These are phyloP conservation scores for Nasturtium officinale DNA, from an alignment of 345 rosid species.

Conservation along the genomic window DNA sequence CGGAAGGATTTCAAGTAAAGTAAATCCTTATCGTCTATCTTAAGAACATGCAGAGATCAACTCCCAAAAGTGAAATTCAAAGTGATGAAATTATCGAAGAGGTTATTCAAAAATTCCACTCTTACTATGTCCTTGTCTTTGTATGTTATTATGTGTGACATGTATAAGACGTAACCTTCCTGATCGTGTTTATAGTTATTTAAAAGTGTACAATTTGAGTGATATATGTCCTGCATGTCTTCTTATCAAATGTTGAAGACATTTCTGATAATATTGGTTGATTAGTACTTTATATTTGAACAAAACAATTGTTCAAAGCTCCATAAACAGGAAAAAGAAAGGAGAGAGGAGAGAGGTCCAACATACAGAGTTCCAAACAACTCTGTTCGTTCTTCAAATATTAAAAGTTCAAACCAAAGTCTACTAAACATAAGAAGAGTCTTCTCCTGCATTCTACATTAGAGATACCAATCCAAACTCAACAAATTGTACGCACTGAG, in stretches of 20 bases:
- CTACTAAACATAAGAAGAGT: conserved; percentile 28
- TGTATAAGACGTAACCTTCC: background rate
- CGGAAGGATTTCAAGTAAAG: conserved; percentile 19
- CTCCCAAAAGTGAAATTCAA: conserved; percentile 8
- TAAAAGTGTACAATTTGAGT: background rate
- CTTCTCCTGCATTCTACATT: conserved; percentile 40
- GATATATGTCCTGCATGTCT: background rate
- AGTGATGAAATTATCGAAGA: background rate
- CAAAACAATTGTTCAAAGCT: conserved; percentile 11
- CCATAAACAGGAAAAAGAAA: background rate
- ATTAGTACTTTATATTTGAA: background rate
- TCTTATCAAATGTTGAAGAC: background rate
- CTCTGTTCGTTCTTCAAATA: conserved; percentile 23
- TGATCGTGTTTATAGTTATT: background rate
- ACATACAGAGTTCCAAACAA: conserved; percentile 21
- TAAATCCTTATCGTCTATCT: conserved; percentile 24
- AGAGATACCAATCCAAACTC: conserved; percentile 35
- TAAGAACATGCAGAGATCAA: conserved; percentile 14
- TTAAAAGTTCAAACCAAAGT: conserved; percentile 23
- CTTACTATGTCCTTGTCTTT: background rate
- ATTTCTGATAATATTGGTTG: background rate
- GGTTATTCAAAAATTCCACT: conserved; percentile 6
- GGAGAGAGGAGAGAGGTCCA: conserved; percentile 16
- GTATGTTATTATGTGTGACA: conserved; percentile 7
- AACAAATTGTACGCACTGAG: conserved; percentile 36